A percentile compares a stretch with the other conserved stretches of the same genome.
These are phyloP conservation scores for Protea cynaroides DNA, from an alignment of 164 flowering plant genomes.

Conservation along the genomic window DNA sequence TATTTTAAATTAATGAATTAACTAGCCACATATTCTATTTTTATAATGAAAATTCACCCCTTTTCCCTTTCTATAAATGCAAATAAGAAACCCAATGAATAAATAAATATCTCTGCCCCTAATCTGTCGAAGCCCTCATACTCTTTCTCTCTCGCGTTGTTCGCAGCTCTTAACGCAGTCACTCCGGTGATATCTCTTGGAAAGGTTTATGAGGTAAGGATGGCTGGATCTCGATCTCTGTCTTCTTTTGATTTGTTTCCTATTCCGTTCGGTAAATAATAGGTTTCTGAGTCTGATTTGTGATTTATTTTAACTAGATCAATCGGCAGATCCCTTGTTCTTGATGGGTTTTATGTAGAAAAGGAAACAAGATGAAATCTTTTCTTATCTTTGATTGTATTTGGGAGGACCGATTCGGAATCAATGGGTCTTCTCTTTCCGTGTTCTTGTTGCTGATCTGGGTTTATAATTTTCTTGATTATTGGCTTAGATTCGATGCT, in stretches of 20 bases:
- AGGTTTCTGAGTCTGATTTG: background rate
- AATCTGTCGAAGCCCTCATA: background rate
- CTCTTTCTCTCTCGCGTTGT: background rate
- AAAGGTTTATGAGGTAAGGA: background rate
- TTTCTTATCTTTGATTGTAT: background rate
- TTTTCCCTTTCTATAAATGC: too few relatives aligned
- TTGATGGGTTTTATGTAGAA: background rate
- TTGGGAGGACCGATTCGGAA: background rate
- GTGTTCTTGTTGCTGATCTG: background rate
- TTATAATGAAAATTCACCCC: too few relatives aligned
- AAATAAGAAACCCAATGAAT: too few relatives aligned
- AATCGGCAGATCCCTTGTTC: background rate
- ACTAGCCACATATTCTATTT: too few relatives aligned
- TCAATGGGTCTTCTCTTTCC: background rate
- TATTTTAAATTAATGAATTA: too few relatives aligned
- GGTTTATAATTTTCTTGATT: background rate
- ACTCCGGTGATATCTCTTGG: background rate
- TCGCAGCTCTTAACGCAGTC: background rate
- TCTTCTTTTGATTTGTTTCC: background rate
- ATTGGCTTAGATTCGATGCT: background rate
- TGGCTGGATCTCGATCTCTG: background rate
- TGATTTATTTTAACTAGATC: background rate
- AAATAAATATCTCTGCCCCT: background rate
- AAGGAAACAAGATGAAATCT: too few relatives aligned
- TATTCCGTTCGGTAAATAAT: background rate